These are phyloP conservation scores for Dorcoceras hygrometricum DNA, from an alignment of 257 asterid genomes.

Conservation along the genomic window DNA sequence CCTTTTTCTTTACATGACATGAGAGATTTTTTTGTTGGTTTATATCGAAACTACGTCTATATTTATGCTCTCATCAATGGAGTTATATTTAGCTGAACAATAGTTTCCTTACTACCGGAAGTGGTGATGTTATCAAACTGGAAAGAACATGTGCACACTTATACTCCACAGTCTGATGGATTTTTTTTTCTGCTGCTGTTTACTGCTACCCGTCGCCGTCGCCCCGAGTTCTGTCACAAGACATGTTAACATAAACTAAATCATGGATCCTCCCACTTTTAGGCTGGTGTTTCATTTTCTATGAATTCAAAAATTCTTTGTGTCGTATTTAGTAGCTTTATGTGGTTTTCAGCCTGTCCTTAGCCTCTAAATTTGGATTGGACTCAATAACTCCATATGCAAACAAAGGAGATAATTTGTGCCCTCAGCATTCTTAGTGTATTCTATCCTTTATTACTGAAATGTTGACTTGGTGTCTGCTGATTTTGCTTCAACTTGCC, in stretches of 20 bases:
- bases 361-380: not conserved
- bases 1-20: not conserved
- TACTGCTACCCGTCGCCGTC: not conserved
- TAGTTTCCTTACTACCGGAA: not conserved
- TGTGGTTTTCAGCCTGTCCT: conserved; percentile 10
- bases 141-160: too few relatives aligned
- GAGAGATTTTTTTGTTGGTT: not conserved
- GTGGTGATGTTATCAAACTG: too few relatives aligned
- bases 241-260: not conserved
- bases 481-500: conserved; percentile 25
- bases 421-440: not conserved
- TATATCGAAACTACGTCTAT: not conserved
- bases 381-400: not conserved
- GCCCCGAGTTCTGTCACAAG: not conserved
- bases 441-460: conserved; percentile 3
- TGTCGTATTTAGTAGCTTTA: not conserved
- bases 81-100: not conserved
- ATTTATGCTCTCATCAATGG: not conserved
- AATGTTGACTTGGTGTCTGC: conserved; percentile 10
- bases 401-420: not conserved
- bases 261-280: not conserved
- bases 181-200: not conserved
- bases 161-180: too few relatives aligned
- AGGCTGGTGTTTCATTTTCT: not conserved
- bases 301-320: not conserved